phyloP scores from a whole-genome alignment of 176 grass and related monocot genomes.

The Pontederia crassipes region DNA sequence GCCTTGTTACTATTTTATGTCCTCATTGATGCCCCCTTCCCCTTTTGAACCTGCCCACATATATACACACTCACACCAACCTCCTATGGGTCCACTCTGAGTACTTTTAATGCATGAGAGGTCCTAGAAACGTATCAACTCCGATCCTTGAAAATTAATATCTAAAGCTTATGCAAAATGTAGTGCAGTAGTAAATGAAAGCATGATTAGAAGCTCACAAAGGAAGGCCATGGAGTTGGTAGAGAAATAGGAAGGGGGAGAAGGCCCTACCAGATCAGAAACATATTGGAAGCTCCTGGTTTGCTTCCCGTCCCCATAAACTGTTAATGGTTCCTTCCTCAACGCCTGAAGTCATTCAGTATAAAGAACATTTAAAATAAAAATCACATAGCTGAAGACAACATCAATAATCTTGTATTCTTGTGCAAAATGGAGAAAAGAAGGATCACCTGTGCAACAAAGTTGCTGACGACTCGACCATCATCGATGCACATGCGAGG shows the following conservation, averaged over 20 bases:
- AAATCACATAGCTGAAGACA: background rate
- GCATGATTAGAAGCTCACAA: too few species aligned
- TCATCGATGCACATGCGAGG: conserved; percentile 96
- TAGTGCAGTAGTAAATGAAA: too few species aligned
- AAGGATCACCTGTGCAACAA: conserved; percentile 65
- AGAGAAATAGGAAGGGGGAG: background rate
- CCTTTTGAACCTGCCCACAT: too few species aligned
- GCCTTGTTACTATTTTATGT: too few species aligned
- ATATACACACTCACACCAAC: too few species aligned
- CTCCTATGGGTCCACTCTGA: background rate
- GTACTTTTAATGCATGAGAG: too few species aligned
- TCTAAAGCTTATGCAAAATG: background rate
- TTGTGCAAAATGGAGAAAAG: background rate
- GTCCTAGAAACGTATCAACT: too few species aligned
- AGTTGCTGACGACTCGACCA: conserved; percentile 92
- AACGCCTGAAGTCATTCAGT: conserved; percentile 39
- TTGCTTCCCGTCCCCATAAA: conserved; percentile 93
- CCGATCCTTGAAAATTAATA: too few species aligned
- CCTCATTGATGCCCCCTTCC: too few species aligned
- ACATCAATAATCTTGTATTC: too few species aligned
- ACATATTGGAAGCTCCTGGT: conserved; percentile 99
- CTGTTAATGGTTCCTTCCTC: conserved; percentile 83
- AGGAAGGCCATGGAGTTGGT: background rate
- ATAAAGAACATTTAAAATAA: background rate
- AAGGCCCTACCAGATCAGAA: conserved; percentile 78